A percentile compares a stretch with the other conserved stretches of the same genome.
phyloP scores from a whole-genome alignment of 108 stramenopile species.

The Nitzschia sp. region DNA sequence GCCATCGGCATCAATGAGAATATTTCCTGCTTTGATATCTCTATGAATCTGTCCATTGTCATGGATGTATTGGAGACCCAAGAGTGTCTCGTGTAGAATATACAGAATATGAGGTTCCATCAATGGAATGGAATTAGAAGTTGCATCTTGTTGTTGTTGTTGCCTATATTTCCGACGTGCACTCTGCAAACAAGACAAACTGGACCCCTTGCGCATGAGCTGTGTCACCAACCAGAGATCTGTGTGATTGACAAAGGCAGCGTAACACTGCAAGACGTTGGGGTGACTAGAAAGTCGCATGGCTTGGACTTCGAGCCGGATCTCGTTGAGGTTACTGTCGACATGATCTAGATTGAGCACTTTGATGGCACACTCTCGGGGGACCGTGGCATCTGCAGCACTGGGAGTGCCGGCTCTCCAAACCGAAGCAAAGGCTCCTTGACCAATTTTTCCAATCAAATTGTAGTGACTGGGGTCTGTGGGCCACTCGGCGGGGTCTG shows the following conservation, averaged over 20 bases:
- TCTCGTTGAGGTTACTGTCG: conserved; percentile 77
- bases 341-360: conserved; percentile 94
- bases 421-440: conserved; percentile 94
- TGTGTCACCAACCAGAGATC: conserved; percentile 93
- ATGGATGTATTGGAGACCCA: conserved; percentile 94
- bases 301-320: conserved; percentile 90
- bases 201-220: conserved; percentile 91
- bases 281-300: conserved; percentile 91
- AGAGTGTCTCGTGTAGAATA: conserved; percentile 85
- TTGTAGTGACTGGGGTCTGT: conserved; percentile 56
- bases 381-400: neutral
- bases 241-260: conserved; percentile 85
- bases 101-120: conserved; percentile 82
- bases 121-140: conserved; percentile 2
- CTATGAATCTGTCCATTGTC: conserved; percentile 94
- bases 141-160: neutral
- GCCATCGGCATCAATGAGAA: conserved; percentile 66
- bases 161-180: conserved; percentile 42
- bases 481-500: conserved; percentile 54
- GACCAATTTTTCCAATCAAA: conserved; percentile 80
- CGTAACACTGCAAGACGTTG: conserved; percentile 85
- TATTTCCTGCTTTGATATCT: conserved; percentile 94
- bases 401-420: conserved; percentile 58
- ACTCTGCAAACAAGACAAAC: conserved; percentile 69
- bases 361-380: conserved; percentile 81